Conservation (phyloP, 179 eudicot species). For the Pouteria campechiana region DNA sequence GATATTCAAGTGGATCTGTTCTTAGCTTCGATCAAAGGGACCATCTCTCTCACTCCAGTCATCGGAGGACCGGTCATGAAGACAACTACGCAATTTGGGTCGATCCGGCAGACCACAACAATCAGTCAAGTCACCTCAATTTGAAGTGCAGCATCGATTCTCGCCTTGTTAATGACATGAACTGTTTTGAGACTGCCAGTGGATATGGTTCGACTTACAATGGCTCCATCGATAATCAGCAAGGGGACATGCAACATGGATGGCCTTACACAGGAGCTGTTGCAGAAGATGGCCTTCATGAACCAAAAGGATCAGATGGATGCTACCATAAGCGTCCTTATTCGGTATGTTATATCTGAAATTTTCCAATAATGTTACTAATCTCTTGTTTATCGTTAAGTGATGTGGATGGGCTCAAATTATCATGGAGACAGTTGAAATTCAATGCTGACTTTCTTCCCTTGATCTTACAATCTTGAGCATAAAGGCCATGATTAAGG, state of each 20-base stretch:
- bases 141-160: background rate
- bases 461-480: background rate
- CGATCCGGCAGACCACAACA: slow-evolving; percentile 9
- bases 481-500: background rate
- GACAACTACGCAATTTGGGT: slow-evolving; percentile 40
- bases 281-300: slow-evolving; percentile 14
- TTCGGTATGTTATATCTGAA: slow-evolving; percentile 19
- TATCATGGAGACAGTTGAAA: background rate
- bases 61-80: slow-evolving; percentile 4
- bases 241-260: slow-evolving; percentile 9
- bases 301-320: slow-evolving; percentile 26
- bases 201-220: slow-evolving; percentile 10
- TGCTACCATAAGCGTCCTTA: slow-evolving; percentile 49
- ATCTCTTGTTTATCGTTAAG: background rate
- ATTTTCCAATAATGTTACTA: background rate
- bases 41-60: too few relatives aligned
- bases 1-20: slow-evolving; percentile 36
- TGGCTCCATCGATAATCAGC: background rate
- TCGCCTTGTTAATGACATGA: slow-evolving; percentile 24
- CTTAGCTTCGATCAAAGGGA: slow-evolving; percentile 49
- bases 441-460: background rate
- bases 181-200: slow-evolving; percentile 23
- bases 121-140: background rate
- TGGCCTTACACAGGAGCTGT: slow-evolving; percentile 31
- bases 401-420: background rate